Percentiles rank a stretch among this genome's conserved stretches.
Evolutionary conservation across 306 rosid species (phyloP).

Genomic region (Cajanus cajan): DNA sequence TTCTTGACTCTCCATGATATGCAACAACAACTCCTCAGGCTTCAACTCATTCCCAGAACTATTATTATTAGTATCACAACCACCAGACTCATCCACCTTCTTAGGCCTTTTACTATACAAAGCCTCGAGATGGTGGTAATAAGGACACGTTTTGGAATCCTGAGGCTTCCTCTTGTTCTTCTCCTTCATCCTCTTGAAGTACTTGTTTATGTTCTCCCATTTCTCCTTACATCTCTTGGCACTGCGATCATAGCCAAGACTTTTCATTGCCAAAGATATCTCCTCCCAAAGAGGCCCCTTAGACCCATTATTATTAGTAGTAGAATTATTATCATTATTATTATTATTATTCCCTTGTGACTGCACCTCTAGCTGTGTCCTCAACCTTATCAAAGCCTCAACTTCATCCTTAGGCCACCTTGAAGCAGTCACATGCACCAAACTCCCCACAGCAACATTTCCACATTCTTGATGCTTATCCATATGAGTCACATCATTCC

Average conservation of each 20-base stretch:
- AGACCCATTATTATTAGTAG: background rate
- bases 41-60: conserved; percentile 46
- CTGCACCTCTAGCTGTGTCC: conserved; percentile 55
- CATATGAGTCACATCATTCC: background rate
- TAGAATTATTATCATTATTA: conserved; percentile 28
- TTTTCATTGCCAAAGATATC: conserved; percentile 62
- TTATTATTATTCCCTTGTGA: conserved; percentile 40
- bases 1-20: conserved; percentile 62
- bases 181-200: conserved; percentile 80
- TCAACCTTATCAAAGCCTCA: conserved; percentile 66
- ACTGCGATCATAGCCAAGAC: conserved; percentile 60
- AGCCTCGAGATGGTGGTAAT: conserved; percentile 69
- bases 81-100: conserved; percentile 36
- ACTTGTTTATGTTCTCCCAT: conserved; percentile 96
- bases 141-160: conserved; percentile 82
- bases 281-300: conserved; percentile 87
- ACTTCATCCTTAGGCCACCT: conserved; percentile 90
- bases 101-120: conserved; percentile 49
- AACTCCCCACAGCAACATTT: conserved; percentile 38
- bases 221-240: conserved; percentile 92
- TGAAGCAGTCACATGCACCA: conserved; percentile 44
- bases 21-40: conserved; percentile 86
- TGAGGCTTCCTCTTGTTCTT: conserved; percentile 63
- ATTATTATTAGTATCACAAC: background rate
- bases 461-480: conserved; percentile 27